These are phyloP conservation scores for Chenopodium formosanum DNA, from an alignment of 148 eudicot genomes.

Conservation along the genomic window DNA sequence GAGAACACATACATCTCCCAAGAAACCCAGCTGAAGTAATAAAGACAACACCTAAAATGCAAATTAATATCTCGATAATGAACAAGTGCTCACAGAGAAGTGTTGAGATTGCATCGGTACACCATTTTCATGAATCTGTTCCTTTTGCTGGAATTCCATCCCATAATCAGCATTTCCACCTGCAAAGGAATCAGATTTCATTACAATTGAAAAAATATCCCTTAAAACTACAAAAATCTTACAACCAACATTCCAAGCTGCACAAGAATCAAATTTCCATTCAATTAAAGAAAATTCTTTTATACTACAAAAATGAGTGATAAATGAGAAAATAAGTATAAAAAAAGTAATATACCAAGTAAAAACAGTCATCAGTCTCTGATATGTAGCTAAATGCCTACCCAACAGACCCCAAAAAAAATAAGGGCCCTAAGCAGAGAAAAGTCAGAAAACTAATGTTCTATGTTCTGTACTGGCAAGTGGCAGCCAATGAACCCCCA, in stretches of 20 bases:
- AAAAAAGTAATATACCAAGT: background rate
- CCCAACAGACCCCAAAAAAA: background rate
- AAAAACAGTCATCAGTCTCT: background rate
- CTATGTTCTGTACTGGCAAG: background rate
- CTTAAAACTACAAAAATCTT: background rate
- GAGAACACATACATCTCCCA: slow-evolving; percentile 11
- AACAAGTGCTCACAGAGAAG: slow-evolving; percentile 58
- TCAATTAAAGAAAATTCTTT: too few species aligned
- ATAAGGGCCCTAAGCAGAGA: background rate
- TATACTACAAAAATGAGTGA: background rate
- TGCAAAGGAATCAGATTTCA: slow-evolving; percentile 22
- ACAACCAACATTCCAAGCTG: background rate
- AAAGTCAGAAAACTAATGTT: too few species aligned
- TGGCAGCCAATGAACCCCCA: background rate
- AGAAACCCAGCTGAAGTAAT: slow-evolving; percentile 3
- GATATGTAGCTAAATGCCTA: background rate
- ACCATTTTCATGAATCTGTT: slow-evolving; percentile 74
- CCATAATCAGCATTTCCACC: slow-evolving; percentile 84
- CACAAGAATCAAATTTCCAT: background rate
- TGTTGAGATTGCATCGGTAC: slow-evolving; percentile 79
- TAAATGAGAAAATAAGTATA: background rate
- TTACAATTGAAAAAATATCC: background rate
- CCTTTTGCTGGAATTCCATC: slow-evolving; percentile 87
- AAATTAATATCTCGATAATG: slow-evolving; percentile 18
- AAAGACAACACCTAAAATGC: background rate